Evolutionary conservation across 2,329 filamentous ascomycete species (phyloP), one percentile per base, ranked within the genome.

Genomic region (Fusarium poae): DNA sequence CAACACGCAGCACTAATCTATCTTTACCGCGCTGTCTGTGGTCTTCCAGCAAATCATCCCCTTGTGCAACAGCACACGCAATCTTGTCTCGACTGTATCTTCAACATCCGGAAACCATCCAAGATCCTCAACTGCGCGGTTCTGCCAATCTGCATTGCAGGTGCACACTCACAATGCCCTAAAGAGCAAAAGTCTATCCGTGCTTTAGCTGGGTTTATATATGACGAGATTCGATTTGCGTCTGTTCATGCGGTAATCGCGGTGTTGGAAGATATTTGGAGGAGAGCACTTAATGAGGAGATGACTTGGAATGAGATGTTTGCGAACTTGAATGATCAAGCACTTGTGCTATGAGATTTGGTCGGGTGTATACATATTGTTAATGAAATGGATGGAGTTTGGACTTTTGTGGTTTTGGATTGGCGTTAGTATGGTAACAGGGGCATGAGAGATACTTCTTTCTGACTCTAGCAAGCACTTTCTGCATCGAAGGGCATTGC

Each of bases 1-100:
- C 79, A 80, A 18, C 79, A 81, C 30, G 73, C 79, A 0, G 81
- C 79, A 0, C 76, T 81, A 8, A 79, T 83, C 9, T 82, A 81
- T 57, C 71, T 82, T 2, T 83, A 83, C 53, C 74, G 81, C 35
- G 80, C 80, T 20, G 71, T 83, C 5, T 82, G 80, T 53, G 76
- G 79, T 1, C 71, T 83, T 6, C 75, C 79, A 4, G 74, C 78
- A 3, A 72, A 72, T 4, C 80, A 83, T 57, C 74, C 72, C 4
- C 71, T 82, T 0, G 81, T 83, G 0, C 81, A 83, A 23, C 76
- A 81, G 35, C 73, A 79, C 27, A 78, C 81, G 0, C 72, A 76
- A 7, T 74, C 75, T 1, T 80, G 77, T 13, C 75, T 82, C 6
- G 76, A 77, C 11, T 75, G 79, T 13, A 77, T 80, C 18, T 76